phyloP scores from a whole-genome alignment of 306 rosid genomes.

The Argentina anserina region DNA sequence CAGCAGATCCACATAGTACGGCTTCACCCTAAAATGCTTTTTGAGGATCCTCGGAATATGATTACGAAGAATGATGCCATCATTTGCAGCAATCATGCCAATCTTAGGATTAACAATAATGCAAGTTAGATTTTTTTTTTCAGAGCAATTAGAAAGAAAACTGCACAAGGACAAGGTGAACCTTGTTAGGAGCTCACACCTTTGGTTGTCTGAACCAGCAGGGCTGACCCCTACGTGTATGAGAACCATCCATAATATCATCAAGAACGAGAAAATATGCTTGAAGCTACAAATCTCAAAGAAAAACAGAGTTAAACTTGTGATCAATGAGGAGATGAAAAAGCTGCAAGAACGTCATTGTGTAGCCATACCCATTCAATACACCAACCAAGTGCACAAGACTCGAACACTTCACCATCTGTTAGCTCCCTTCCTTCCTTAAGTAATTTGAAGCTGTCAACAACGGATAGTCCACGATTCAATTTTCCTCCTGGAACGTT shows the following conservation, averaged over 20 bases:
- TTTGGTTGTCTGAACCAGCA: conserved; percentile 56
- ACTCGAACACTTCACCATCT: conserved; percentile 38
- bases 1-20: conserved; percentile 77
- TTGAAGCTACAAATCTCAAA: conserved; percentile 34
- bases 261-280: conserved; percentile 51
- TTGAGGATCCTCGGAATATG: conserved; percentile 70
- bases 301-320: not conserved
- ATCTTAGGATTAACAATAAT: conserved; percentile 38
- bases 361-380: conserved; percentile 46
- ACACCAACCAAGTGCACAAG: conserved; percentile 55
- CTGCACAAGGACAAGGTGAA: not conserved
- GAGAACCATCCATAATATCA: conserved; percentile 50
- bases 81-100: conserved; percentile 82
- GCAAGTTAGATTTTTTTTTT: not conserved
- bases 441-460: conserved; percentile 39
- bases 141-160: not conserved
- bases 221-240: conserved; percentile 50
- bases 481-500: conserved; percentile 52
- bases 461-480: conserved; percentile 48
- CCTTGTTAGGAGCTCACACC: conserved; percentile 17
- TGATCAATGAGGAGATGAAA: not conserved
- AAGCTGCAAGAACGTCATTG: not conserved
- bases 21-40: conserved; percentile 75
- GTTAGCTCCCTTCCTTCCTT: conserved; percentile 33
- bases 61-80: conserved; percentile 73